phyloP scores from a whole-genome alignment of 805 yeast genomes.

The Barnettozyma sucrosica region DNA sequence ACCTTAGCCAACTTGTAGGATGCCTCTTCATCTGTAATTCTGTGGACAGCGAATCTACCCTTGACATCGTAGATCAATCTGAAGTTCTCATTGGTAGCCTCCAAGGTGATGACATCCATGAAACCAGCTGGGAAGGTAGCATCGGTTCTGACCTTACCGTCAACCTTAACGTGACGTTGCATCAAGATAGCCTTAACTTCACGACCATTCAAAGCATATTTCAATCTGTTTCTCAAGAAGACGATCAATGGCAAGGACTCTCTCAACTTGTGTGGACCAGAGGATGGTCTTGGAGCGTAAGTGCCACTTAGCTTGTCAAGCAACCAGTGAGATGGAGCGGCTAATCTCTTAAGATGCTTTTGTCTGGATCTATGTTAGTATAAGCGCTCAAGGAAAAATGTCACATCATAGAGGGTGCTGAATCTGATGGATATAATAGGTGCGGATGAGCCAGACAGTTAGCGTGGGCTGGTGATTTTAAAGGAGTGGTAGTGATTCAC shows the following conservation, averaged over 20 bases:
- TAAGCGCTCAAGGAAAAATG: neutral
- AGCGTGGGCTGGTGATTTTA: too few relatives aligned
- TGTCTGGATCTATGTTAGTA: constrained; percentile 46
- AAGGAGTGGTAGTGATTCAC: too few relatives aligned
- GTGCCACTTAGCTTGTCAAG: constrained; percentile 99
- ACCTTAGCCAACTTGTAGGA: constrained; percentile 97
- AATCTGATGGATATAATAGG: neutral
- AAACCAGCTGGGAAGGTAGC: constrained; percentile 98
- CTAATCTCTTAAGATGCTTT: constrained; percentile 99
- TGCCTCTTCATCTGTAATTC: constrained; percentile 98
- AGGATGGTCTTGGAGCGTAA: constrained; percentile 99
- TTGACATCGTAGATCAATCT: constrained; percentile 97
- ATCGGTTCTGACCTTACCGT: constrained; percentile 99
- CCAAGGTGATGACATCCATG: constrained; percentile 97
- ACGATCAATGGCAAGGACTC: constrained; percentile 96
- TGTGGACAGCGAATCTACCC: constrained; percentile 99
- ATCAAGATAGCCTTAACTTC: constrained; percentile 96
- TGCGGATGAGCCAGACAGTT: neutral
- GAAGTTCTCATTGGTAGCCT: constrained; percentile 99
- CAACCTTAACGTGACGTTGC: constrained; percentile 98
- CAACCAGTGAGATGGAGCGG: constrained; percentile 99
- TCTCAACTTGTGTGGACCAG: constrained; percentile 99
- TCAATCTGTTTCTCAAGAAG: constrained; percentile 96
- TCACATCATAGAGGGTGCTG: neutral
- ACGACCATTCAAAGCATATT: constrained; percentile 98